Conservation (phyloP, 2,329 filamentous ascomycete genomes). For the Sporothrix inflata region DNA sequence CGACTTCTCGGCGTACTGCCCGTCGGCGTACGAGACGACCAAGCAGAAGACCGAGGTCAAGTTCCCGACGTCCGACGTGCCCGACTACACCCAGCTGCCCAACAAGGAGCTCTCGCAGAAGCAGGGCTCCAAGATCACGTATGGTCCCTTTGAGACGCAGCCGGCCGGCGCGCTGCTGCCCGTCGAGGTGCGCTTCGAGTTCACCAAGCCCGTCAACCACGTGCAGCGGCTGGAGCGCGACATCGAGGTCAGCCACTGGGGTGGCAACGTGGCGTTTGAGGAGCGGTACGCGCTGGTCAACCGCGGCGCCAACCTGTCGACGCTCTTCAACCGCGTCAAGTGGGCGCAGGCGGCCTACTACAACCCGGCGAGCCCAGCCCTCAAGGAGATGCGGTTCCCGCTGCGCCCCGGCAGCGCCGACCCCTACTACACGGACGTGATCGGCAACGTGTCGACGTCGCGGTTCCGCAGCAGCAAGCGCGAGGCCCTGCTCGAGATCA, state of each 20-base stretch:
- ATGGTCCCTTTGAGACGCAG: constrained; percentile 82
- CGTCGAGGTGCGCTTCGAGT: constrained; percentile 86
- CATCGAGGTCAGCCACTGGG: constrained; percentile 96
- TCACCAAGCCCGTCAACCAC: constrained; percentile 87
- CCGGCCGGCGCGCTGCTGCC: constrained; percentile 75
- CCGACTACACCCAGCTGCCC: constrained; percentile 81
- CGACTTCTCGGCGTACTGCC: constrained; percentile 81
- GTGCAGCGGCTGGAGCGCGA: constrained; percentile 82
- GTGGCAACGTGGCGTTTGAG: constrained; percentile 92
- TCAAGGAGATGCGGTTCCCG: constrained; percentile 81
- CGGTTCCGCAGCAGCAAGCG: constrained; percentile 77
- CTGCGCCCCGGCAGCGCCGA: constrained; percentile 79
- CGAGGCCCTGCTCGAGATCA: constrained; percentile 84
- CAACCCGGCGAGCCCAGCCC: constrained; percentile 73
- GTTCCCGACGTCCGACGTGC: constrained; percentile 74
- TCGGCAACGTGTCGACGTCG: constrained; percentile 96
- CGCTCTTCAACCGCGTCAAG: constrained; percentile 74
- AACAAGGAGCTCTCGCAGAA: constrained; percentile 71
- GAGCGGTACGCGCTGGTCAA: constrained; percentile 90
- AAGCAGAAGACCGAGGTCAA: constrained; percentile 99
- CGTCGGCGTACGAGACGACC: constrained; percentile 79
- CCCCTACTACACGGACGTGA: constrained; percentile 92
- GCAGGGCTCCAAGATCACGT: constrained; percentile 83
- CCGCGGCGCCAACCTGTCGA: constrained; percentile 76
- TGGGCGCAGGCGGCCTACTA: constrained; percentile 76